phyloP scores from a whole-genome alignment of 2,329 filamentous ascomycete species.

The Alternaria gaisen region DNA sequence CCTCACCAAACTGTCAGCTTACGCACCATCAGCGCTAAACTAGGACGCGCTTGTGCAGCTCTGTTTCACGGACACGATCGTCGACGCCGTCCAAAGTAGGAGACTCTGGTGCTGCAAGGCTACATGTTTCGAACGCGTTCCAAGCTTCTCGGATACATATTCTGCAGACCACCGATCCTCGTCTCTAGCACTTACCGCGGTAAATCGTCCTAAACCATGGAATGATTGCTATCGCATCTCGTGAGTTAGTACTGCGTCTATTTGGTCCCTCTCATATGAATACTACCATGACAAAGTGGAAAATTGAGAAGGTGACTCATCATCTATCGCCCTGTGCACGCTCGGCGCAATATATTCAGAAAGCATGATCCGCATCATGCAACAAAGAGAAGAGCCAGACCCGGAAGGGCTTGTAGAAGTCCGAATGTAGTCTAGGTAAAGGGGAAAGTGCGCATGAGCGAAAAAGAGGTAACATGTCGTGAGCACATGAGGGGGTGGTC shows the following conservation, averaged over 20 bases:
- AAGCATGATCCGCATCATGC: not conserved
- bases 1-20: not conserved
- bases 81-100: conserved; percentile 1
- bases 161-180: not conserved
- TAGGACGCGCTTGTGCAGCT: not conserved
- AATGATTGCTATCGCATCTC: not conserved
- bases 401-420: not conserved
- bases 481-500: not conserved
- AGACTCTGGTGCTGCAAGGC: conserved; percentile 7
- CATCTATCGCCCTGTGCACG: not conserved
- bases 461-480: not conserved
- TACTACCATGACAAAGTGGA: not conserved
- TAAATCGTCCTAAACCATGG: not conserved
- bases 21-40: conserved; percentile 1
- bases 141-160: conserved; percentile 1
- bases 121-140: conserved; percentile 15
- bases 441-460: not conserved
- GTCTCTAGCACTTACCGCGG: not conserved
- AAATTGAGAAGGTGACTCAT: not conserved
- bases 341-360: not conserved
- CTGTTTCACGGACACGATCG: conserved; percentile 9
- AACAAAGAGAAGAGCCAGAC: not conserved
- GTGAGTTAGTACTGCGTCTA: not conserved
- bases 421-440: not conserved
- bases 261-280: not conserved